Conservation (phyloP, 2,329 filamentous ascomycete genomes). For the Colletotrichum tofieldiae region DNA sequence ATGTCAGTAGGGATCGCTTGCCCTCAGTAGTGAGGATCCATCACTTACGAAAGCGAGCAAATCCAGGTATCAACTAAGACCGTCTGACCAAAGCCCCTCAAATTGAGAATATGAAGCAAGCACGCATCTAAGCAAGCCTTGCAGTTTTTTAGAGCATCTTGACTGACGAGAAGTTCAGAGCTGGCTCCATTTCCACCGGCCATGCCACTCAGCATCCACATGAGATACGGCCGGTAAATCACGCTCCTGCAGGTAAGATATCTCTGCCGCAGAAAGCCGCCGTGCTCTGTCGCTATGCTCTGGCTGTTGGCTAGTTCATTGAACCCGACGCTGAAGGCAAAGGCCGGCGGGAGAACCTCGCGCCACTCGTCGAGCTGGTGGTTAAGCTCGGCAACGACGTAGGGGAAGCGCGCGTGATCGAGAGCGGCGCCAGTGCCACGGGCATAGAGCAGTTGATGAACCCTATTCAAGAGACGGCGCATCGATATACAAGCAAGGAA, state of each 20-base stretch:
- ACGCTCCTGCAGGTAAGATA: conserved; percentile 68
- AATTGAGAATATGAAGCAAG: conserved; percentile 63
- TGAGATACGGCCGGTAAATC: conserved; percentile 67
- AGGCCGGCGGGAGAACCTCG: conserved; percentile 60
- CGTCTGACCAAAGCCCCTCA: conserved; percentile 65
- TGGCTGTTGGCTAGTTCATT: conserved; percentile 42
- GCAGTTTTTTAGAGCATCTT: conserved; percentile 58
- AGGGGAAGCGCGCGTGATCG: conserved; percentile 62
- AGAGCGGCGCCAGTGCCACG: conserved; percentile 61
- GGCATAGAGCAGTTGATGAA: conserved; percentile 66
- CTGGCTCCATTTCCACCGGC: conserved; percentile 47
- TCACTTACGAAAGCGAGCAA: conserved; percentile 65
- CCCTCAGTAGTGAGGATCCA: not conserved
- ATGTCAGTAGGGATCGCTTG: not conserved
- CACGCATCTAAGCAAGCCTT: conserved; percentile 64
- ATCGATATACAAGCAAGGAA: conserved; percentile 69
- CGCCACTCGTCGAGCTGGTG: conserved; percentile 67
- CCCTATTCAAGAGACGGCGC: conserved; percentile 63
- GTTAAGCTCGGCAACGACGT: conserved; percentile 63
- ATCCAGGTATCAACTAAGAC: conserved; percentile 70
- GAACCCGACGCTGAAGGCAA: conserved; percentile 58
- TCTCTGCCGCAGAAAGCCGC: conserved; percentile 64
- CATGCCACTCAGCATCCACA: conserved; percentile 63
- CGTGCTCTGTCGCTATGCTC: conserved; percentile 57
- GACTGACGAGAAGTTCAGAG: conserved; percentile 47